Evolutionary conservation across 179 eudicot genomes (phyloP), one percentile per base, ranked within the genome.

Genomic region (Spinacia oleracea): DNA sequence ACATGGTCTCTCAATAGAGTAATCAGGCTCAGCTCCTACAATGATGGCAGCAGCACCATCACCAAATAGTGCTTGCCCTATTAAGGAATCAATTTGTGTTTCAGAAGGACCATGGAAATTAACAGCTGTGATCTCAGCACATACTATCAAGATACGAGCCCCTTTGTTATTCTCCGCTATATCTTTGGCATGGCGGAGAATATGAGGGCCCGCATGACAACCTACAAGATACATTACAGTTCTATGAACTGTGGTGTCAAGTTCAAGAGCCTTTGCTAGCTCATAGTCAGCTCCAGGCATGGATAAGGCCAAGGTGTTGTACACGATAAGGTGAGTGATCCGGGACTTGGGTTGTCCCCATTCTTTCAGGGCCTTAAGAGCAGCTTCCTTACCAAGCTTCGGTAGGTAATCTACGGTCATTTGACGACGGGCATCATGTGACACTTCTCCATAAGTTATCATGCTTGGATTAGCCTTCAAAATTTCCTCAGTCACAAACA

Each of bases 171-270:
- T 75, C 59, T 75, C 78, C 32, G 70, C 78, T 6, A 75, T 75
- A 48, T 79, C 71, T 5, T 79, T 79, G 4, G 82, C 82, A 55
- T 79, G 82, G 56, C 66, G 66, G 56, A 79, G 74, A 48, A 79
- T 79, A 21, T 79, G 82, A 23, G 82, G 82, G 7, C 81, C 82
- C 0, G 82, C 82, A 67, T 80, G 82, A 53, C 82, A 80, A 25
- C 82, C 82, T 9, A 80, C 82, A 59, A 80, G 68, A 69, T 80
- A 80, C 29, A 58, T 23, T 8, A 58, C 64, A 5, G 31, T 58
- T 15, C 64, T 23, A 20, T 58, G 64, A 2, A 58, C 64, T 4
- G 64, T n/a, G 64, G 64, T 31, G 31, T 58, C 64, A 9, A 58
- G 64, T 58, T 58, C 31, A 5, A 58, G 64, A 4, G 31, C 31